phyloP scores from a whole-genome alignment of 2,329 filamentous ascomycete species.

The Cadophora sp. region DNA sequence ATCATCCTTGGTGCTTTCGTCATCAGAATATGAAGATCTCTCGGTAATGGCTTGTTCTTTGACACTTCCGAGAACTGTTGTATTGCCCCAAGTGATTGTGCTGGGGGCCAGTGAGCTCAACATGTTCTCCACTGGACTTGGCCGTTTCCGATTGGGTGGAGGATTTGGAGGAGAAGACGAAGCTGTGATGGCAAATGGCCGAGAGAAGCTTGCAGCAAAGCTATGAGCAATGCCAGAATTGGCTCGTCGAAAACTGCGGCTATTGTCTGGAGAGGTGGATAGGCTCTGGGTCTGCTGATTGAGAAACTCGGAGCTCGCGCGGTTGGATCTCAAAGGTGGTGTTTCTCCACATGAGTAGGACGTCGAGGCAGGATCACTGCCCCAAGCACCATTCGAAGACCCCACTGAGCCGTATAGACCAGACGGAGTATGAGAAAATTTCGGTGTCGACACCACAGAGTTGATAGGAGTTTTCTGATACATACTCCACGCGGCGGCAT shows the following conservation, averaged over 20 bases:
- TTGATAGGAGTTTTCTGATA: conserved; percentile 59
- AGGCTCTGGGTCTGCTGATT: conserved; percentile 57
- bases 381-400: conserved; percentile 62
- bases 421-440: conserved; percentile 61
- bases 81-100: conserved; percentile 47
- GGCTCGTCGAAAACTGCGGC: conserved; percentile 55
- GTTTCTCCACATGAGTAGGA: conserved; percentile 69
- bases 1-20: conserved; percentile 36
- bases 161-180: conserved; percentile 54
- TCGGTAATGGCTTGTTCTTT: conserved; percentile 40
- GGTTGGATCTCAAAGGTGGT: conserved; percentile 57
- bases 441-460: conserved; percentile 63
- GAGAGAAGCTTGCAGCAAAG: conserved; percentile 61
- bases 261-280: conserved; percentile 65
- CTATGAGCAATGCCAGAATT: conserved; percentile 63
- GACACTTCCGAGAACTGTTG: conserved; percentile 47
- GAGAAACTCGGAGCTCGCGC: conserved; percentile 54
- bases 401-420: conserved; percentile 61
- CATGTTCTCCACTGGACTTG: conserved; percentile 67
- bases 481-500: conserved; percentile 59
- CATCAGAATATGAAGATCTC: conserved; percentile 41
- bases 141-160: conserved; percentile 56
- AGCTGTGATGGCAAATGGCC: conserved; percentile 41
- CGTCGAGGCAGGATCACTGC: conserved; percentile 59
- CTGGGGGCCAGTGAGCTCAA: conserved; percentile 58